These are phyloP conservation scores for Alternaria consortialis DNA, from an alignment of 2,329 filamentous ascomycete genomes.

Conservation along the genomic window DNA sequence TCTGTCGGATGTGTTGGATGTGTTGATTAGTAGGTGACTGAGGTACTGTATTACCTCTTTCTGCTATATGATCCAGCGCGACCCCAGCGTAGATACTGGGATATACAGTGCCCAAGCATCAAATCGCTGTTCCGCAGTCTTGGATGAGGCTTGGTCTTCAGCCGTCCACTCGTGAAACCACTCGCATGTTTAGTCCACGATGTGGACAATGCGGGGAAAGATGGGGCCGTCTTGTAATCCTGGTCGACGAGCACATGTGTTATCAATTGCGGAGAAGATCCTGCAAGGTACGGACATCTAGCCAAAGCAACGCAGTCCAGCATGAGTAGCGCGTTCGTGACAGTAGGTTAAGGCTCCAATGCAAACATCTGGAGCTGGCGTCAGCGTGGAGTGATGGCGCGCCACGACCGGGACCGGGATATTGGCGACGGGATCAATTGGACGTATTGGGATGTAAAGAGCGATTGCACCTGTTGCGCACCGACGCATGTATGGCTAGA, in stretches of 20 bases:
- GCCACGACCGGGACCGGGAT: neutral
- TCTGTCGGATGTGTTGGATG: neutral
- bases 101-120: neutral
- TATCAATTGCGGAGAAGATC: conserved; percentile 9
- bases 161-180: neutral
- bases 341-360: neutral
- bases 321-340: neutral
- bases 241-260: neutral
- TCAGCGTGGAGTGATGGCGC: neutral
- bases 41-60: neutral
- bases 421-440: conserved; percentile 13
- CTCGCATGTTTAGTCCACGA: neutral
- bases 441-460: conserved; percentile 20
- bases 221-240: neutral
- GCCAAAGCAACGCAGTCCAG: neutral
- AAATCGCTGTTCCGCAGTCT: neutral
- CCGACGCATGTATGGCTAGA: neutral
- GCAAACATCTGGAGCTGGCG: neutral
- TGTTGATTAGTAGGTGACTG: neutral
- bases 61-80: neutral
- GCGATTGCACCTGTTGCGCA: conserved; percentile 6
- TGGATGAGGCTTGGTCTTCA: neutral
- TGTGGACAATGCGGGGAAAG: conserved; percentile 7
- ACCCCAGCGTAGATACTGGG: neutral
- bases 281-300: conserved; percentile 5